These are phyloP conservation scores for Pythium periplocum DNA, from an alignment of 352 stramenopile genomes.

Conservation along the genomic window DNA sequence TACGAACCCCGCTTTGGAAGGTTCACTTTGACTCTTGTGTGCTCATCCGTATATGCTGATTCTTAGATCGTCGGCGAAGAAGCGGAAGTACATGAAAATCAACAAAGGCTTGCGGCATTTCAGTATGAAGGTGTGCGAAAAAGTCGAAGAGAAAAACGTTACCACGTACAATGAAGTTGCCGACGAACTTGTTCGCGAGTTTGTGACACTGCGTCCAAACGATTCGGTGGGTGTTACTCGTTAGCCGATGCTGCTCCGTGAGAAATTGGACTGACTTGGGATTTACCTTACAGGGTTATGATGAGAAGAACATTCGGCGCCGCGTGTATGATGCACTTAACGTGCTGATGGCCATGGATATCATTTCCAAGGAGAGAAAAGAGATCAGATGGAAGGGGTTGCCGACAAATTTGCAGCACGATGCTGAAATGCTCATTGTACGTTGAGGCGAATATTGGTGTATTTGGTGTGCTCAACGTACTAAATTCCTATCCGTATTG, in stretches of 20 bases:
- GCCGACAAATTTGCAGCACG: slow-evolving; percentile 74
- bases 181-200: slow-evolving; percentile 91
- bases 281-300: slow-evolving; percentile 56
- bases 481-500: too few species aligned
- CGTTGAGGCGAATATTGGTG: slow-evolving; percentile 2
- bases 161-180: slow-evolving; percentile 95
- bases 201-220: slow-evolving; percentile 79
- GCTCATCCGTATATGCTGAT: not conserved
- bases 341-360: slow-evolving; percentile 98
- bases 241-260: not conserved
- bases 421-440: slow-evolving; percentile 85
- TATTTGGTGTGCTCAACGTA: too few species aligned
- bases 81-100: slow-evolving; percentile 78
- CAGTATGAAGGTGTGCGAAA: slow-evolving; percentile 95
- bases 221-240: slow-evolving; percentile 38
- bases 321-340: slow-evolving; percentile 97
- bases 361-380: slow-evolving; percentile 97
- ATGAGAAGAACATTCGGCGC: slow-evolving; percentile 95
- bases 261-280: not conserved
- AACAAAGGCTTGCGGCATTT: slow-evolving; percentile 93
- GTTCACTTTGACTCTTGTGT: slow-evolving; percentile 4
- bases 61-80: slow-evolving; percentile 57
- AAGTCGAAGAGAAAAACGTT: slow-evolving; percentile 94
- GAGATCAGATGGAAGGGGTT: slow-evolving; percentile 87
- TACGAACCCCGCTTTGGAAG: slow-evolving; percentile 14